These are phyloP conservation scores for Penstemon eatonii DNA, from an alignment of 257 asterid genomes.

Conservation along the genomic window DNA sequence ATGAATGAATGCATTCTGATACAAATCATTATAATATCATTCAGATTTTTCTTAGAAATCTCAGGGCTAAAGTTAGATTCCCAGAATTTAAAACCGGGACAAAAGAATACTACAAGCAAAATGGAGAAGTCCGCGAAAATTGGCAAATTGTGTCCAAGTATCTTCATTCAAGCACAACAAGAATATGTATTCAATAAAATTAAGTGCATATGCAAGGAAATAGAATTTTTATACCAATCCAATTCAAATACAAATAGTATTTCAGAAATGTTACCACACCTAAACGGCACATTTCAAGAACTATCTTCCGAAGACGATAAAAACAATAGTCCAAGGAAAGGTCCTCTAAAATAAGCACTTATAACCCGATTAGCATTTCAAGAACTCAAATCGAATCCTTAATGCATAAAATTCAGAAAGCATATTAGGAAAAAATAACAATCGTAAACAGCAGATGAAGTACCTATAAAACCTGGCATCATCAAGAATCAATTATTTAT, in stretches of 20 bases:
- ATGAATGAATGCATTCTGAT: too few relatives aligned
- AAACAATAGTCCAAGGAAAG: constrained; percentile 29
- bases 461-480: constrained; percentile 39
- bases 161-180: not conserved
- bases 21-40: too few relatives aligned
- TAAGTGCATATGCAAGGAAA: constrained; percentile 3
- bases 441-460: constrained; percentile 15
- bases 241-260: constrained; percentile 27
- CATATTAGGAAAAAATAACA: constrained; percentile 6
- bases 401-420: constrained; percentile 20
- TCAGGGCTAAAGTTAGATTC: not conserved
- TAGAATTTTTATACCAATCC: constrained; percentile 14
- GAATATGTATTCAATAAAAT: not conserved
- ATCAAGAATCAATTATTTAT: constrained; percentile 31
- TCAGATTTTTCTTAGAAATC: too few relatives aligned
- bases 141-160: not conserved
- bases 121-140: not conserved
- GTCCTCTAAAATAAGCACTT: constrained; percentile 14
- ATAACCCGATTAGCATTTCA: constrained; percentile 21
- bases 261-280: constrained; percentile 17
- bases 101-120: not conserved
- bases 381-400: constrained; percentile 10
- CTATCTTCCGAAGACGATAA: constrained; percentile 26
- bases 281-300: constrained; percentile 26
- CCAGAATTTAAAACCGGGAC: not conserved